These are phyloP conservation scores for Lecanicillium sp. DNA, from an alignment of 2,329 filamentous ascomycete genomes.

Conservation along the genomic window DNA sequence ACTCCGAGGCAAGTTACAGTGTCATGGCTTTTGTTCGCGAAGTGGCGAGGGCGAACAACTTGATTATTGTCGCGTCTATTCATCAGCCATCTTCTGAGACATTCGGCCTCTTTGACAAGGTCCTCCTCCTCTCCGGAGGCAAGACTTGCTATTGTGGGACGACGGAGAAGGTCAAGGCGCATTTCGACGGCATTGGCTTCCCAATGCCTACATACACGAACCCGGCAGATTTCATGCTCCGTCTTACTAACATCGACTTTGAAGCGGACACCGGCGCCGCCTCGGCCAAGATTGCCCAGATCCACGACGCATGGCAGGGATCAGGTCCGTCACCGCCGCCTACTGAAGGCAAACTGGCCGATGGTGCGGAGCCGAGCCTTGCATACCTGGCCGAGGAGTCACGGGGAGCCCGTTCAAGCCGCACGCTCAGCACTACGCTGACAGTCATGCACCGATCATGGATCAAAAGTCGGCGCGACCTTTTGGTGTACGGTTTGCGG, in stretches of 20 bases:
- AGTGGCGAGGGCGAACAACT: slow-evolving; percentile 59
- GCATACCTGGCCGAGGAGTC: too few species aligned
- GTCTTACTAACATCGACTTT: slow-evolving; percentile 74
- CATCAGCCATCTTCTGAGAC: slow-evolving; percentile 78
- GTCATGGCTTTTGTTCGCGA: slow-evolving; percentile 65
- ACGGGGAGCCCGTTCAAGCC: too few species aligned
- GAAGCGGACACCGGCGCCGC: slow-evolving; percentile 32
- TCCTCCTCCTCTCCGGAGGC: slow-evolving; percentile 65
- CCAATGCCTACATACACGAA: slow-evolving; percentile 64
- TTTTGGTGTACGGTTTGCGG: slow-evolving; percentile 76
- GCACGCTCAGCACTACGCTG: too few species aligned
- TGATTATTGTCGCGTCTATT: slow-evolving; percentile 71
- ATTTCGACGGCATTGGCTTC: slow-evolving; percentile 55
- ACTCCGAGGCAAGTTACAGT: slow-evolving; percentile 68
- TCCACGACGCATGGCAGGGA: slow-evolving; percentile 16
- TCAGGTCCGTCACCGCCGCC: slow-evolving; percentile 15
- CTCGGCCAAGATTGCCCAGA: slow-evolving; percentile 24
- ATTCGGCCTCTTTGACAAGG: slow-evolving; percentile 72
- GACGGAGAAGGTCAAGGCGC: slow-evolving; percentile 44
- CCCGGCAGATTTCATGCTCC: slow-evolving; percentile 72
- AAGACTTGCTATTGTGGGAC: slow-evolving; percentile 67
- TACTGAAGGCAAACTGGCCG: slow-evolving; percentile 29
- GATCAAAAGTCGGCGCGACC: slow-evolving; percentile 76
- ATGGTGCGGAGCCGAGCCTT: slow-evolving; percentile 50
- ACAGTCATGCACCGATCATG: slow-evolving; percentile 61